A percentile compares a stretch with the other conserved stretches of the same genome.
phyloP scores from a whole-genome alignment of 1,139 yeast species.

The Geotrichum cucujoidarum region DNA sequence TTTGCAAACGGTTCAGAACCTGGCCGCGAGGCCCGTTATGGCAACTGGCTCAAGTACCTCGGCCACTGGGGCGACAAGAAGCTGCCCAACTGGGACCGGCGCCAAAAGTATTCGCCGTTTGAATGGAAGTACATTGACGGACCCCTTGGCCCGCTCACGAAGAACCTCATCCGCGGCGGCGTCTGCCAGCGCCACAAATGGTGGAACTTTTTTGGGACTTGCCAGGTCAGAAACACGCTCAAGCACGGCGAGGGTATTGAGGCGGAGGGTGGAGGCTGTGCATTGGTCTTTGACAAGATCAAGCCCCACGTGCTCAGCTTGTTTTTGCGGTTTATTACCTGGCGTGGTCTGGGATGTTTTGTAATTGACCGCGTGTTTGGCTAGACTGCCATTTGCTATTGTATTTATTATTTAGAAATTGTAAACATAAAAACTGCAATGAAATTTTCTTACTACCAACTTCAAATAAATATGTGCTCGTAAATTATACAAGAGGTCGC shows the following conservation, averaged over 20 bases:
- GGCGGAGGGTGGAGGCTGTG: conserved; percentile 56
- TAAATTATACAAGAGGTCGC: too few relatives aligned
- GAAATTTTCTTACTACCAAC: too few relatives aligned
- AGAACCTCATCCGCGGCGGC: conserved; percentile 60
- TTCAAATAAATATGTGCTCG: too few relatives aligned
- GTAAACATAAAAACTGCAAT: conserved; percentile 21
- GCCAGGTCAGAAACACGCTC: conserved; percentile 68
- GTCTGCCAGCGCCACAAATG: conserved; percentile 84
- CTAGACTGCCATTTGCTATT: conserved; percentile 16
- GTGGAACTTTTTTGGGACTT: conserved; percentile 72
- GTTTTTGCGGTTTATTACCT: conserved; percentile 30
- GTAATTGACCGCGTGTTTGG: conserved; percentile 36
- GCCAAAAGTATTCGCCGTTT: conserved; percentile 84
- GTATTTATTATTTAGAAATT: not conserved
- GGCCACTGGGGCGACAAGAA: conserved; percentile 93
- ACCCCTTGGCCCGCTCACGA: conserved; percentile 81
- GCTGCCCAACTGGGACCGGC: conserved; percentile 57
- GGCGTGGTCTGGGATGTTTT: conserved; percentile 37
- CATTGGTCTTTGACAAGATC: conserved; percentile 30
- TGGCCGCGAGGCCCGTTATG: conserved; percentile 59
- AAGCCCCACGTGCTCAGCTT: conserved; percentile 31
- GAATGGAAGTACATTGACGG: conserved; percentile 90
- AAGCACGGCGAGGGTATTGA: conserved; percentile 87
- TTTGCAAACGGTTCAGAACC: conserved; percentile 39
- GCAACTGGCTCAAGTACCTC: conserved; percentile 70